Percentiles rank a stretch among this genome's conserved stretches.
Evolutionary conservation across 1,284 basidiomycete genomes (phyloP).

Genomic region (Cutaneotrichosporon daszewskae): DNA sequence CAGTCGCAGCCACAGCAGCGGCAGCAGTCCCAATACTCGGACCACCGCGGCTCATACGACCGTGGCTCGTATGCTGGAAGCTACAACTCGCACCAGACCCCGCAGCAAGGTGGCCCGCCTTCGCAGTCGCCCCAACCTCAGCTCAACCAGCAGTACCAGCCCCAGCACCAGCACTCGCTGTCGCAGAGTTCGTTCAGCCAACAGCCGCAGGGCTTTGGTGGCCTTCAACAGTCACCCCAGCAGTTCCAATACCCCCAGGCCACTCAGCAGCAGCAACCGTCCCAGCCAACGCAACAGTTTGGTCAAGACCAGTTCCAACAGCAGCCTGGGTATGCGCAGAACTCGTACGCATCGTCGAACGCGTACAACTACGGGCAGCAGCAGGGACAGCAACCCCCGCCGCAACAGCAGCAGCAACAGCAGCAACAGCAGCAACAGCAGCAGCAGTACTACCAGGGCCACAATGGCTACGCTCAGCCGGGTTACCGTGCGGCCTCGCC

Average conservation of each 20-base stretch:
- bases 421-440: conserved; percentile 10
- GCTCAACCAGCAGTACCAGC: conserved; percentile 12
- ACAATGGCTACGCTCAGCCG: neutral
- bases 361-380: conserved; percentile 23
- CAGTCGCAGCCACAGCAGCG: conserved; percentile 21
- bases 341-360: neutral
- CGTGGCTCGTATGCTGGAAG: too few species aligned
- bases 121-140: conserved; percentile 4
- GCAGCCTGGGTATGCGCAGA: conserved; percentile 1
- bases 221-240: conserved; percentile 20
- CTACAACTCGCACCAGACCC: conserved; percentile 9
- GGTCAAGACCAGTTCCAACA: conserved; percentile 7
- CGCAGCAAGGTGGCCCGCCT: conserved; percentile 12
- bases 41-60: conserved; percentile 1
- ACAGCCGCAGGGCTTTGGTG: neutral
- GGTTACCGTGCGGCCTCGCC: conserved; percentile 4
- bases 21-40: conserved; percentile 13
- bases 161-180: neutral
- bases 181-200: conserved; percentile 3
- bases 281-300: neutral
- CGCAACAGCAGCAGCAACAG: conserved; percentile 8
- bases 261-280: conserved; percentile 15
- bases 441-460: conserved; percentile 11
- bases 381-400: conserved; percentile 7
- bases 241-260: conserved; percentile 10